Evolutionary conservation across 768 basidiomycete species (phyloP), one percentile per base, ranked within the genome.

Genomic region (Auriscalpium microsporum): DNA sequence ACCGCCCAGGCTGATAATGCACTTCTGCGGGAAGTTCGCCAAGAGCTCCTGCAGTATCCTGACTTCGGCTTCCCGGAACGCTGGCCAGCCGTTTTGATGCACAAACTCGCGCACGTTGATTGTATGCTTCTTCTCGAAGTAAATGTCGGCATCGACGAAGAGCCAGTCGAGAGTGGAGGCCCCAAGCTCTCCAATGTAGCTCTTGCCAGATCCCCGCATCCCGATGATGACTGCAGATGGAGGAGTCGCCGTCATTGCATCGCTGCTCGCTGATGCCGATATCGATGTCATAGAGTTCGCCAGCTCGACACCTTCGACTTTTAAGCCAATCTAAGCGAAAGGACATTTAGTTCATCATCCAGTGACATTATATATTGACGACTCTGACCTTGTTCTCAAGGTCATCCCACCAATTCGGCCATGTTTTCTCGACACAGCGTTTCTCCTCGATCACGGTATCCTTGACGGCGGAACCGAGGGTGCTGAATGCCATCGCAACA

Each of bases 331-430:
- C 93, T 95, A 62, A 1, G 23, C 17, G 33, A 38, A 16, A 16
- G 17, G 64, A 14, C 61, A 58, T n/a, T 16, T 10, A 13, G 17
- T 48, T 4, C 7, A 54, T 8, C 37, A 10, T 52, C 49, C 23
- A 34, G 40, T 9, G 9, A 33, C 10, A 10, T 33, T 49, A 54
- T 44, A 54, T 44, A 47, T 21, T 28, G 28, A 28, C 28, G 4
- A 10, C n/a, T 45, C 74, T 3, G 50, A 90, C 91, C 82, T 96
- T 96, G 74, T 91, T 94, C 67, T 90, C 82, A 23, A 99, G 76
- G 69, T 98, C 96, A 66, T 98, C 96, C 94, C 95, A 99, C 92
- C 94, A 99, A 67, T 94, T 94, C 0, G 96, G 96, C 95, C 95
- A 99, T 0, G 95, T 99, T 80, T 99, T 99, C 72, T 95, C 95